Percentiles rank a stretch among this genome's conserved stretches.
Evolutionary conservation across 768 basidiomycete species (phyloP).

Genomic region (Pulveroboletus sp.): DNA sequence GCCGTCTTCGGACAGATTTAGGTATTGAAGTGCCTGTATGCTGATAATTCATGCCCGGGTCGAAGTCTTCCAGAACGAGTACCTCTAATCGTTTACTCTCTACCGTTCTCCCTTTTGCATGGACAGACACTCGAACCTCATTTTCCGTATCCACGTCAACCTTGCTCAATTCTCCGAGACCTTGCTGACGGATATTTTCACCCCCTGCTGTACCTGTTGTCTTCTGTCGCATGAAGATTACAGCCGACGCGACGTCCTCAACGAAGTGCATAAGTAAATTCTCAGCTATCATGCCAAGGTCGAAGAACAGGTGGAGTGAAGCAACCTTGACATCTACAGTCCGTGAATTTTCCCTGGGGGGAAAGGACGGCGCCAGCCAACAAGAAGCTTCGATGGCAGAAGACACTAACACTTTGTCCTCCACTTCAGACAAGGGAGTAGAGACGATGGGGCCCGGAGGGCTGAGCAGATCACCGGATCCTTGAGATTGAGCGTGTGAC

Average conservation of each 20-base stretch:
- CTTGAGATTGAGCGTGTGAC: conserved; percentile 17
- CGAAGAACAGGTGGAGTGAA: conserved; percentile 76
- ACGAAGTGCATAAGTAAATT: conserved; percentile 44
- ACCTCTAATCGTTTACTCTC: conserved; percentile 43
- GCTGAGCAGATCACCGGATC: conserved; percentile 11
- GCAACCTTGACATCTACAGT: conserved; percentile 37
- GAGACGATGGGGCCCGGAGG: conserved; percentile 16
- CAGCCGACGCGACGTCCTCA: conserved; percentile 34
- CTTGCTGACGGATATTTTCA: neutral
- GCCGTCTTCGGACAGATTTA: conserved; percentile 6
- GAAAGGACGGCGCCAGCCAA: neutral
- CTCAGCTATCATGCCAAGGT: conserved; percentile 46
- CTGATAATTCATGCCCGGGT: conserved; percentile 48
- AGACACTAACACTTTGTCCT: conserved; percentile 7
- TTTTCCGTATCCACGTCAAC: conserved; percentile 12
- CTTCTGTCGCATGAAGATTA: conserved; percentile 11
- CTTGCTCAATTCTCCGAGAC: conserved; percentile 3
- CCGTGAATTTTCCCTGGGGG: conserved; percentile 1
- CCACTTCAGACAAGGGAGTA: conserved; percentile 15
- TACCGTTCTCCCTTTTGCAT: conserved; percentile 28
- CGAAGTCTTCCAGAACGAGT: conserved; percentile 54
- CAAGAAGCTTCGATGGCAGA: conserved; percentile 21
- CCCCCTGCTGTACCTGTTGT: neutral
- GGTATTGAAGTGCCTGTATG: conserved; percentile 3
- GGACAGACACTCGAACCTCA: conserved; percentile 18